Base-by-base conservation (phyloP, 805 yeast genomes). In the Metschnikowia similis region DNA sequence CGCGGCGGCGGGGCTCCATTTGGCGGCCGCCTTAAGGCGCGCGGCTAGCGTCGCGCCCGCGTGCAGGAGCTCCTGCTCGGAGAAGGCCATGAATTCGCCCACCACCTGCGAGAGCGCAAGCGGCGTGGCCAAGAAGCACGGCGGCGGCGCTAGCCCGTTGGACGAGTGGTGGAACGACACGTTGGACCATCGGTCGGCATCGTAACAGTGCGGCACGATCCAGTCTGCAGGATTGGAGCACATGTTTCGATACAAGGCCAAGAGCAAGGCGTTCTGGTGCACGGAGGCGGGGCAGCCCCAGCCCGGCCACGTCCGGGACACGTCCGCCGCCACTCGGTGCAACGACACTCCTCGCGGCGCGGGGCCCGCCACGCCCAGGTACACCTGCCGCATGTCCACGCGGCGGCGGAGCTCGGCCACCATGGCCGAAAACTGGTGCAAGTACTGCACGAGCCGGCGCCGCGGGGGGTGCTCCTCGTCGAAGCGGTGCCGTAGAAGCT, bases 201-300 rank as follows among this genome's bases (percentile, higher is more conserved):
- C 41, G 28, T 43, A 41, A 40, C 55, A 51, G 10, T 47, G 53
- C 2, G 70, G 63, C 3, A 65, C 64, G 21, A 70, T 50, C 67
- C 70, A 70, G 16, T 58, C 51, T 11, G 49, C 34, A 8, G 66
- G 57, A 43, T 66, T 64, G 16, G 57, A 47, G 27, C 58, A 45
- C 46, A 67, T 41, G 16, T 55, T 58, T 47, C 66, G 44, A 51
- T 70, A 70, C 6, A 66, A 53, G 21, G 68, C 64, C 56, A 64
- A 52, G 21, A 71, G 56, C 8, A 68, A 50, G 3, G 63, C 61
- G 16, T 65, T 58, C 50, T 70, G 72, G 39, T 66, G 54, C 46
- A 34, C 21, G 21, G 21, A 21, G 21, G 5, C 21, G 10, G 31
- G 31, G 31, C 31, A 4, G 31, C 9, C 17, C 45, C 36, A n/a